Conservation (phyloP, 257 asterid genomes). For the Plantago major region DNA sequence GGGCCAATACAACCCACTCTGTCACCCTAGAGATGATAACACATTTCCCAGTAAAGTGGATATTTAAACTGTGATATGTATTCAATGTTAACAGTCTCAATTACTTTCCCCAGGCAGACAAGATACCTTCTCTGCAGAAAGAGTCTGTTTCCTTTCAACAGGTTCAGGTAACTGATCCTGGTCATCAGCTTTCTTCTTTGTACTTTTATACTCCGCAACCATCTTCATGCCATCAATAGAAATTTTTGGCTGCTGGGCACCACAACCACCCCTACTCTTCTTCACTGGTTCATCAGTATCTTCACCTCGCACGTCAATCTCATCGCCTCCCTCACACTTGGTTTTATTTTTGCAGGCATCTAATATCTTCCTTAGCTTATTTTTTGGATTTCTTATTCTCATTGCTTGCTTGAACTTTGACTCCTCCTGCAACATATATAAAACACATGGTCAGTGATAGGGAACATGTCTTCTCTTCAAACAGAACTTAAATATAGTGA, state of each 20-base stretch:
- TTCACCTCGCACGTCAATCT: constrained; percentile 67
- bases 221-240: constrained; percentile 97
- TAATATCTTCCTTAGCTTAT: constrained; percentile 65
- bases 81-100: not conserved
- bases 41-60: not conserved
- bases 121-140: constrained; percentile 84
- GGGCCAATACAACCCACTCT: not conserved
- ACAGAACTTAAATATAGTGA: not conserved
- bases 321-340: constrained; percentile 95
- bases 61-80: not conserved
- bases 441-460: not conserved
- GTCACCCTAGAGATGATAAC: not conserved
- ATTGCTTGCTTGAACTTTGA: constrained; percentile 78
- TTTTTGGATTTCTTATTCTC: constrained; percentile 82
- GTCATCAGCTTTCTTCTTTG: constrained; percentile 79
- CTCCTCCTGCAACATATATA: constrained; percentile 50
- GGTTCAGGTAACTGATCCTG: constrained; percentile 96
- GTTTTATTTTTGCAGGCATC: constrained; percentile 85
- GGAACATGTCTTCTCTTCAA: not conserved
- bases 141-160: constrained; percentile 81
- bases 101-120: constrained; percentile 5
- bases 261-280: constrained; percentile 91
- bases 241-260: constrained; percentile 94
- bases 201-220: constrained; percentile 85
- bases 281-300: constrained; percentile 73